A percentile compares a stretch with the other conserved stretches of the same genome.
Conservation (phyloP, 202 grass and related monocot genomes). For the Zoysia matrella region DNA sequence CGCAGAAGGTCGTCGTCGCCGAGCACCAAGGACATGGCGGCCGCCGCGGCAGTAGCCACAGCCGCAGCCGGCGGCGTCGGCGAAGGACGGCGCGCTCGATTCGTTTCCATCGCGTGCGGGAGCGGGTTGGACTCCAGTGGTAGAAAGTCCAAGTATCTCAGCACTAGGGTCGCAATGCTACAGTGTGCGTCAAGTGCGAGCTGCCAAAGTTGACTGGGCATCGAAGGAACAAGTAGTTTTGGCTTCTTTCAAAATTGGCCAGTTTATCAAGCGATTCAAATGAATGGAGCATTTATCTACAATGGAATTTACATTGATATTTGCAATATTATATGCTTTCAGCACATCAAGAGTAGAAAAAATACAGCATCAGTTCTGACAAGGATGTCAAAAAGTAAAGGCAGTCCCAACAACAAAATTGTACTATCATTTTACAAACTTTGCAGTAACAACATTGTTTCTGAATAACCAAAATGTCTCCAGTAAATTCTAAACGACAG, state of each 20-base stretch:
- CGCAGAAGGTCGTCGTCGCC: neutral
- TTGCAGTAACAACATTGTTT: neutral
- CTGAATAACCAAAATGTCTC: slow-evolving; percentile 16
- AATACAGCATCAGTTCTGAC: neutral
- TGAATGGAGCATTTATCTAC: neutral
- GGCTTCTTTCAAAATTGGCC: too few species aligned
- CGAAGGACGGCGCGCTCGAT: neutral
- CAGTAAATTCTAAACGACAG: neutral
- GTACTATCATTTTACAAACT: slow-evolving; percentile 32
- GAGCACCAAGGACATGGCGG: neutral
- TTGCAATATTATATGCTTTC: slow-evolving; percentile 17
- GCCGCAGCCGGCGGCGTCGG: neutral
- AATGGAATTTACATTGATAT: neutral
- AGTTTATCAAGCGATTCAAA: neutral
- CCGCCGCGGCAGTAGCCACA: neutral
- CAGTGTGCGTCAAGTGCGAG: too few species aligned
- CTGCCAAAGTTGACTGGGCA: too few species aligned
- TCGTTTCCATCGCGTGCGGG: neutral
- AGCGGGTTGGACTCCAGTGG: neutral
- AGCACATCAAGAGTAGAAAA: neutral
- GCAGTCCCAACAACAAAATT: slow-evolving; percentile 20
- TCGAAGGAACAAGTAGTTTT: too few species aligned
- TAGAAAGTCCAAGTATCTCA: too few species aligned
- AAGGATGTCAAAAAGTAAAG: neutral
- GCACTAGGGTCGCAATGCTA: too few species aligned